Percentiles rank a stretch among this genome's conserved stretches.
These are phyloP conservation scores for Blepharisma stoltei DNA, from an alignment of 73 alveolate genomes.

Conservation along the genomic window DNA sequence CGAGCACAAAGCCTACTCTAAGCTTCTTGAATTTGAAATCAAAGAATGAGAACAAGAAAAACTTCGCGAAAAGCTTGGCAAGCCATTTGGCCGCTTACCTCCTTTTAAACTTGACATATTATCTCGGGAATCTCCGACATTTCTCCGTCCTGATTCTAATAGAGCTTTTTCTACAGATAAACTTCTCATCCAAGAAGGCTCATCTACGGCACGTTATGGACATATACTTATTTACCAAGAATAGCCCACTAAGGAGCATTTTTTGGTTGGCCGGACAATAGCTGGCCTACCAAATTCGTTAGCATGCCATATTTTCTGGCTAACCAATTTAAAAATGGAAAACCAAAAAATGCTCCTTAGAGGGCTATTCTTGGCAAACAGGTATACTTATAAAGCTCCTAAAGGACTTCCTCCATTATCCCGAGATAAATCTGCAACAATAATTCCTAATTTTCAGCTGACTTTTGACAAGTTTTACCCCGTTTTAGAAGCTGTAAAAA, in stretches of 20 bases:
- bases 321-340: too few relatives aligned
- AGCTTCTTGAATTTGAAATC: constrained; percentile 19
- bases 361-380: too few relatives aligned
- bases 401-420: background rate
- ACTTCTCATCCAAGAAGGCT: background rate
- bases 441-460: too few relatives aligned
- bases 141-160: background rate
- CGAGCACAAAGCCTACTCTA: background rate
- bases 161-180: background rate
- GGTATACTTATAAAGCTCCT: background rate
- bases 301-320: too few relatives aligned
- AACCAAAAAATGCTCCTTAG: too few relatives aligned
- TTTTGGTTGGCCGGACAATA: too few relatives aligned
- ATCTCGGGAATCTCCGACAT: background rate
- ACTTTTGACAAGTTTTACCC: too few relatives aligned
- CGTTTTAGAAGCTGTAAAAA: too few relatives aligned
- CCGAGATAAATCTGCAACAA: background rate
- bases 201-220: background rate
- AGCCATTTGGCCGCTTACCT: constrained; percentile 12
- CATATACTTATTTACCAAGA: background rate
- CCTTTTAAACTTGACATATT: constrained; percentile 17
- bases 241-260: too few relatives aligned
- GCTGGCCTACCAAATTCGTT: too few relatives aligned
- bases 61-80: constrained; percentile 11
- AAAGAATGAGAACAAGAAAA: constrained; percentile 4